Base-by-base conservation (phyloP, 139 green algal genomes). In the Micractinium sp. region DNA sequence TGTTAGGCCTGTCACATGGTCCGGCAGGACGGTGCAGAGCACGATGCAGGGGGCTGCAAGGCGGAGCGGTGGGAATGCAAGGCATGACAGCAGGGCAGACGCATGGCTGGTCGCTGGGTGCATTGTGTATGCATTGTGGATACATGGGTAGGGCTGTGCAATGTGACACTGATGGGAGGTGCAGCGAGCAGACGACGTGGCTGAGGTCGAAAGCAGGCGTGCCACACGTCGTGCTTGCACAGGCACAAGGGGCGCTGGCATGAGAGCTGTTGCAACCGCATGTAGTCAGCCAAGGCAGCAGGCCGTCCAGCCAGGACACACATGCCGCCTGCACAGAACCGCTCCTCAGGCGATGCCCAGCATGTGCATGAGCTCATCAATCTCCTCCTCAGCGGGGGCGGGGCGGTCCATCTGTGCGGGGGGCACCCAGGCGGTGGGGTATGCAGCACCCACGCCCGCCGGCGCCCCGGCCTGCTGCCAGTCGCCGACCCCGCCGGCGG, bases 281-380 rank as follows among this genome's bases (percentile, higher is more conserved):
- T 38, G 31, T 33, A 20, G 33, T 18, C 74, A 12, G 74, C n/a
- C n/a, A n/a, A n/a, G n/a, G n/a, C n/a, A n/a, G n/a, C n/a, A n/a
- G n/a, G n/a, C n/a, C n/a, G n/a, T n/a, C n/a, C n/a, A n/a, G n/a
- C n/a, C n/a, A n/a, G 74, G 74, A 20, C 36, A 29, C 33, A 36
- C 36, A 36, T 82, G 35, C 33, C 61, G 76, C 76, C 36, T 23
- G 76, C 36, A 36, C 19, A 4, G 19, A 36, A n/a, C n/a, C n/a
- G n/a, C n/a, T n/a, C n/a, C n/a, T 85, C 81, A 86, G 1, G 36
- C 39, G 7, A 87, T 63, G 63, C 80, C 80, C 80, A 85, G 80
- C 80, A 87, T 41, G 12, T 20, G 0, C 82, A 87, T 61, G 20
- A 63, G 35, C 29, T 66, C 61, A 3, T 87, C 82, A 23, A 87